Base-by-base conservation (phyloP, 2,329 filamentous ascomycete species). In the Periconia sp. region DNA sequence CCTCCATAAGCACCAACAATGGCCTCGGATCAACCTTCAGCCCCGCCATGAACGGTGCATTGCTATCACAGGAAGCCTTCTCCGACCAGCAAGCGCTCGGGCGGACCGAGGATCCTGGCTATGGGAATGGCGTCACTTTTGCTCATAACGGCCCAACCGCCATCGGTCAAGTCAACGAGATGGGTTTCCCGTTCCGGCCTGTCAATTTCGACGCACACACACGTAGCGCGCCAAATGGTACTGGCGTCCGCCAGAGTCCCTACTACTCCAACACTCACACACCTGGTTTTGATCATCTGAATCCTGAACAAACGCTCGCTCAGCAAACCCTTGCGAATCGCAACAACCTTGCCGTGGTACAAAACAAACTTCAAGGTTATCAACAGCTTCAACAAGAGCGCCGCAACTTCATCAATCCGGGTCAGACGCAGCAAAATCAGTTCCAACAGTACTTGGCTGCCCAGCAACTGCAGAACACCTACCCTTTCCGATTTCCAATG, bases 301-400 rank as follows among this genome's bases (percentile, higher is more conserved):
- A 74, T 55, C 72, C 77, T 31, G 75, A 78, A 27, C 74, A 73
- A 30, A 71, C 69, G 52, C 13, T 40, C 19, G 40, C 37, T 31
- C 74, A 77, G 37, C 69, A 78, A 44, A 69, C 68, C 18, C 66
- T 73, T 27, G 76, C 77, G 35, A 73, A 68, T 33, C 76, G 71
- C 15, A 79, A 78, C 60, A 70, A 80, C 58, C 65, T 74, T 23
- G 75, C 71, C 2, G 65, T 77, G 18, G 66, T 82, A 27, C 79
- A 83, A 50, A 77, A 77, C 52, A 80, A 80, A 55, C 64, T 83
- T 18, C 74, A 77, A 15, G 76, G 76, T 17, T 72, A 80, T 47
- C 77, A 82, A 55, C 77, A 82, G 55, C 76, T 74, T 13, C 73
- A 75, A 50, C 71, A 74, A 47, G 62, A 72, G 42, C 70, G 69